Evolutionary conservation across 352 stramenopile genomes (phyloP), one percentile per base, ranked within the genome.

Genomic region (Phytophthora colocasiae): DNA sequence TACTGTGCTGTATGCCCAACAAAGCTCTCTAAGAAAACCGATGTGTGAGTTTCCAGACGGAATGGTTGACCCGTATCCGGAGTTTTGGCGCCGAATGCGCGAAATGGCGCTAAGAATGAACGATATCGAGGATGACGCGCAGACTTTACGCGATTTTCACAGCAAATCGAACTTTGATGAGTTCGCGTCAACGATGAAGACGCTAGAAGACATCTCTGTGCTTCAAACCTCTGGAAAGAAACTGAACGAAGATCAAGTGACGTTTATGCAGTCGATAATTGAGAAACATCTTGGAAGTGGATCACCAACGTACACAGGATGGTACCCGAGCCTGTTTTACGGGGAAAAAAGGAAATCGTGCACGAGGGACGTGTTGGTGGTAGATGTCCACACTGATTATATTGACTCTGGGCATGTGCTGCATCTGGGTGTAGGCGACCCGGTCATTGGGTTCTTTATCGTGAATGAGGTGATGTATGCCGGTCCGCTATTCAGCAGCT

Each of bases 181-280:
- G 14, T 74, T 70, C n/a, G 47, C 59, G 8, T 15, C 50, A 24
- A 69, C 49, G 19, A 63, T 69, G 59, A n/a, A 52, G 7, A 31
- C 43, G 1, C 38, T 73, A 11, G 41, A 48, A 19, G 54, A 62
- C 0, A 66, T 69, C 38, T 22, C 59, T 5, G n/a, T 53, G n/a
- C 49, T 43, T 2, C 66, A 74, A 53, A 44, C 41, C 2, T 31
- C 38, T 2, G 19, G 47, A 9, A 46, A 22, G 7, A 4, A 24
- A 24, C 22, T 70, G 32, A 57, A n/a, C 38, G 49, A 66, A 24
- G 38, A 52, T 2, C 66, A 70, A 14, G n/a, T 40, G 15, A 38
- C 5, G 1, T 74, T 74, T 36, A 44, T 74, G 50, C 65, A 66
- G 51, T 59, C 66, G 5, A 49, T 74, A 8, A 74, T 70, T 51